Evolutionary conservation across 805 yeast genomes (phyloP), one percentile per base, ranked within the genome.

Genomic region (Tetrapisispora namnaoensis): DNA sequence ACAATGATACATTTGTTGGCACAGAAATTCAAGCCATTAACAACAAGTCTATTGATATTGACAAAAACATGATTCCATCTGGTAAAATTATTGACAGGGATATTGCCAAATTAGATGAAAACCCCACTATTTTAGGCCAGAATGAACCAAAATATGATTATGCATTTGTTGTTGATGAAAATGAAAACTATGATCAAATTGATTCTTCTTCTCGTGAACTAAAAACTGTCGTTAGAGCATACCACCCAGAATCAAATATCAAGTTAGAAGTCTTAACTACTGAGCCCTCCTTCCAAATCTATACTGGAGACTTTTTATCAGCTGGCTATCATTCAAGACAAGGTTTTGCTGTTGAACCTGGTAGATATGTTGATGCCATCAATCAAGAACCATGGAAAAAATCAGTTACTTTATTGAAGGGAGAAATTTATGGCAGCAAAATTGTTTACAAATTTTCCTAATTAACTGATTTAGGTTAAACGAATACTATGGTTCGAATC

Each of bases 221-320:
- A 51, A 61, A 56, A 42, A 53, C 66, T 24, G 66, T 78, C 22
- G 63, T 73, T 32, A 71, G 68, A 54, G 77, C 79, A 10, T 60
- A 60, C 24, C 74, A 75, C 54, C 76, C 79, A 16, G 66, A 65
- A 21, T 65, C 80, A 4, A 62, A 66, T 8, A 57, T 74, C 44
- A 65, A 67, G 42, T 57, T 82, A 37, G 62, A 63, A 20, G 74
- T 76, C 9, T 57, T 62, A 17, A 70, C 84, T 8, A 82, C 87
- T 3, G 88, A 82, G 50, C 88, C 87, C 7, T 67, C 79, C 2
- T 79, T 77, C 69, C 86, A 80, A 61, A 68, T 82, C 38, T 82
- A 81, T 63, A 79, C 86, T 30, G 85, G 84, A 21, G 80, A 76
- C 55, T 67, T 69, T 47, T 70, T 75, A 41, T 55, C 69, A 46